Percentiles rank a stretch among this genome's conserved stretches.
Evolutionary conservation across 1,284 basidiomycete genomes (phyloP).

Genomic region (Thelephora terrestris): DNA sequence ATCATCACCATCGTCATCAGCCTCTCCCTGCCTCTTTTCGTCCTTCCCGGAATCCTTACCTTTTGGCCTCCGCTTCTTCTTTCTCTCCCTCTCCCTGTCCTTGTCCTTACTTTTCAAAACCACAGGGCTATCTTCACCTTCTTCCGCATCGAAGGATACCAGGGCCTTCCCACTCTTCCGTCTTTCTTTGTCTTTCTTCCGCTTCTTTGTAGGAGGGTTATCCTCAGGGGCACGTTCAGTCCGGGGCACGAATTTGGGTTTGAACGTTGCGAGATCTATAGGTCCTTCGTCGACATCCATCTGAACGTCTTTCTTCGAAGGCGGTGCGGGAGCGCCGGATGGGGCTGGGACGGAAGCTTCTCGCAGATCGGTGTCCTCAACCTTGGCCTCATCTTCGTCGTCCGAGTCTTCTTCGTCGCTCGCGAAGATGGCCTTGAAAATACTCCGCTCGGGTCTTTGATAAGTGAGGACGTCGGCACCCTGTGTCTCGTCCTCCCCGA

Average conservation of each 20-base stretch:
- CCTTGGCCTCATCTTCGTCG: constrained; percentile 36
- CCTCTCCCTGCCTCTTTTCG: constrained; percentile 26
- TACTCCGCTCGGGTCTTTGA: constrained; percentile 78
- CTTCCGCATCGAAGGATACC: not conserved
- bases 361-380: constrained; percentile 3
- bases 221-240: constrained; percentile 19
- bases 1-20: constrained; percentile 33
- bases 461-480: constrained; percentile 82
- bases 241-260: constrained; percentile 72
- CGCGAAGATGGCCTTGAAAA: constrained; percentile 94
- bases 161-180: not conserved
- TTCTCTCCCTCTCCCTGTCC: constrained; percentile 30
- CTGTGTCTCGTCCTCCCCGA: constrained; percentile 82
- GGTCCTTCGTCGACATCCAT: constrained; percentile 20
- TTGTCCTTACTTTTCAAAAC: constrained; percentile 24
- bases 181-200: constrained; percentile 20
- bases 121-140: not conserved
- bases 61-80: constrained; percentile 33
- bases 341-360: not conserved
- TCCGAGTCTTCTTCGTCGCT: constrained; percentile 80
- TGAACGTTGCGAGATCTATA: constrained; percentile 59
- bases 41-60: constrained; percentile 20
- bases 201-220: constrained; percentile 23
- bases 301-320: constrained; percentile 9
- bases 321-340: constrained; percentile 2